A percentile compares a stretch with the other conserved stretches of the same genome.
phyloP scores from a whole-genome alignment of 305 asterid genomes.

The Stenogyne calaminthoides region DNA sequence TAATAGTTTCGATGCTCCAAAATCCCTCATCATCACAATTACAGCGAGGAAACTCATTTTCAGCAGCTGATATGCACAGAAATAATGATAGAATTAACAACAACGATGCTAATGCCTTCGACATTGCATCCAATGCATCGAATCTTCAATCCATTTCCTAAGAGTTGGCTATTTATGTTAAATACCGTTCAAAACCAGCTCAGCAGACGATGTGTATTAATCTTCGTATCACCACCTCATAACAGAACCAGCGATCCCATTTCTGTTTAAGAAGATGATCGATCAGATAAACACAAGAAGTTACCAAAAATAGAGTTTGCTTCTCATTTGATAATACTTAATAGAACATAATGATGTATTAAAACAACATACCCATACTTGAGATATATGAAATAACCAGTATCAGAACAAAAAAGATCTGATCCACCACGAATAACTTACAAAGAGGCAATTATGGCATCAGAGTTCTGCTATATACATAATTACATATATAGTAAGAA shows the following conservation, averaged over 20 bases:
- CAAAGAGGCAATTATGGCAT: conserved; percentile 13
- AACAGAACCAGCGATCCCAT: conserved; percentile 26
- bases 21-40: conserved; percentile 86
- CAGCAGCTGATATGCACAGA: conserved; percentile 53
- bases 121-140: conserved; percentile 57
- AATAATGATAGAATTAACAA: conserved; percentile 50
- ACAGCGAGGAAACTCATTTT: conserved; percentile 60
- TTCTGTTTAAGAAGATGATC: conserved; percentile 25
- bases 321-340: conserved; percentile 22
- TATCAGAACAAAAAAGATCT: conserved; percentile 33
- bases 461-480: conserved; percentile 13
- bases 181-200: conserved; percentile 29
- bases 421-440: conserved; percentile 33
- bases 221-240: conserved; percentile 26
- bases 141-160: conserved; percentile 40
- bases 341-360: conserved; percentile 10
- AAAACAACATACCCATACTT: conserved; percentile 14
- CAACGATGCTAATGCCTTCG: conserved; percentile 50
- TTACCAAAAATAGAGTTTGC: conserved; percentile 7
- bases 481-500: conserved; percentile 12
- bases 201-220: conserved; percentile 22
- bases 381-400: conserved; percentile 10
- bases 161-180: background rate
- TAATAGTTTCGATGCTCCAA: conserved; percentile 74
- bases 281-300: conserved; percentile 25